Conservation (phyloP, 352 stramenopile genomes). For the Pythium chondricola region DNA sequence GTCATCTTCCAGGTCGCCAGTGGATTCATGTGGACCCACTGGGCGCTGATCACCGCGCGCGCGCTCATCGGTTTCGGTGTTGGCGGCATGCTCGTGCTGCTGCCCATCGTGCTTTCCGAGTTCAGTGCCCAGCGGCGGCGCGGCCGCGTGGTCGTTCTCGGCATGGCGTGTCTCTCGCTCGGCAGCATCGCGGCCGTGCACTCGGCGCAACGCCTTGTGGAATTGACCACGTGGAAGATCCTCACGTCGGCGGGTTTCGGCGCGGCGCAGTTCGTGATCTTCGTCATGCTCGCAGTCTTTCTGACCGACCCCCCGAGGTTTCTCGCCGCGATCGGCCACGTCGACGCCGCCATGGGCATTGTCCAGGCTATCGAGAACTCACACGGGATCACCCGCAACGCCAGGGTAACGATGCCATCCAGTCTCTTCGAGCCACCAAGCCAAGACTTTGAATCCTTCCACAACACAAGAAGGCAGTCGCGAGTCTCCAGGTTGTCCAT, state of each 20-base stretch:
- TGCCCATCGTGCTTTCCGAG: constrained; percentile 49
- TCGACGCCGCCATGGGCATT: constrained; percentile 46
- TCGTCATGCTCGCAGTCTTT: constrained; percentile 19
- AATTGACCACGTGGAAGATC: constrained; percentile 14
- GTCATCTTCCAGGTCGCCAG: constrained; percentile 25
- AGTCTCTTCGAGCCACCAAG: constrained; percentile 49
- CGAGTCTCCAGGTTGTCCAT: too few species aligned
- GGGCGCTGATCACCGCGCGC: constrained; percentile 25
- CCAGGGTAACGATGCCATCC: constrained; percentile 42
- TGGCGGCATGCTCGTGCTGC: constrained; percentile 45
- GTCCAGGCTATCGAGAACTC: constrained; percentile 50
- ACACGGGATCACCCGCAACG: constrained; percentile 50
- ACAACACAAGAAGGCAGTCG: too few species aligned
- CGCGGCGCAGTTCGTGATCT: constrained; percentile 21
- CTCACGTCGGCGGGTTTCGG: constrained; percentile 21
- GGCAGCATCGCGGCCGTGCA: constrained; percentile 36
- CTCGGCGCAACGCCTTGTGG: constrained; percentile 21
- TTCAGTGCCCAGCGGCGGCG: constrained; percentile 53
- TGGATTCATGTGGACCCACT: constrained; percentile 10
- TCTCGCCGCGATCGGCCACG: constrained; percentile 48
- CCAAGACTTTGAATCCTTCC: neutral
- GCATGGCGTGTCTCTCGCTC: constrained; percentile 31
- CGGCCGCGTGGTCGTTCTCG: constrained; percentile 47
- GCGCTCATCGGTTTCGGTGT: constrained; percentile 38
- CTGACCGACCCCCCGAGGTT: constrained; percentile 67